Base-by-base conservation (phyloP, 768 basidiomycete species). In the Mycena epipterygia region DNA sequence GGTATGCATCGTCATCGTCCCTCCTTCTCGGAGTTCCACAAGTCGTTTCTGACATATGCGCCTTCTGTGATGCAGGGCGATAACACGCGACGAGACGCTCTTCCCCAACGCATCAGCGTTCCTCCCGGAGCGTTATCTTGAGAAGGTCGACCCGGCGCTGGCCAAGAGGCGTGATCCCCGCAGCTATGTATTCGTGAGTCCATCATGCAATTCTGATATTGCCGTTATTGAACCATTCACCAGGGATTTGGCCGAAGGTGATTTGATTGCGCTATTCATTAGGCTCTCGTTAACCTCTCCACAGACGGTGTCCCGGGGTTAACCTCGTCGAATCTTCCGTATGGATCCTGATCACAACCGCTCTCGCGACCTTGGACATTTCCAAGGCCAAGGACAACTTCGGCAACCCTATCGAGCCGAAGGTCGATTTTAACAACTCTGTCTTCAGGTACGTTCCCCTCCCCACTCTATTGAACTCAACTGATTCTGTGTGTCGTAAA, bases 291-390 rank as follows among this genome's bases (percentile, higher is more conserved):
- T 42, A 52, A 42, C 32, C 42, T 30, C 25, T 52, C 25, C 27
- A 14, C 68, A 89, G 90, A 61, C 86, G 85, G 39, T 93, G 92
- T 76, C 92, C 92, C 0, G 92, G 92, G 19, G 74, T 79, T 42
- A 80, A 91, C 76, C 85, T 93, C 33, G 88, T 89, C 66, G 92
- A 93, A 68, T 85, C 87, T 4, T 89, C 90, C 1, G 79, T 86
- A 41, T 93, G 91, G 90, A 76, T 91, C 27, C 79, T 90, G 19
- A 81, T 89, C 21, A 85, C 86, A 2, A 82, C 83, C 17, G 87
- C 90, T 78, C 79, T 92, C 13, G 88, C 90, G 1, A 89, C 89
- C 52, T 76, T 92, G 44, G 85, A 91, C 65, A 85, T 92, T 13
- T 73, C 78, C 42, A 89, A 87, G 77, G 80, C 87, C 21, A 76